Evolutionary conservation across 495 filamentous ascomycete genomes (phyloP).

Genomic region (Tuber magnatum): DNA sequence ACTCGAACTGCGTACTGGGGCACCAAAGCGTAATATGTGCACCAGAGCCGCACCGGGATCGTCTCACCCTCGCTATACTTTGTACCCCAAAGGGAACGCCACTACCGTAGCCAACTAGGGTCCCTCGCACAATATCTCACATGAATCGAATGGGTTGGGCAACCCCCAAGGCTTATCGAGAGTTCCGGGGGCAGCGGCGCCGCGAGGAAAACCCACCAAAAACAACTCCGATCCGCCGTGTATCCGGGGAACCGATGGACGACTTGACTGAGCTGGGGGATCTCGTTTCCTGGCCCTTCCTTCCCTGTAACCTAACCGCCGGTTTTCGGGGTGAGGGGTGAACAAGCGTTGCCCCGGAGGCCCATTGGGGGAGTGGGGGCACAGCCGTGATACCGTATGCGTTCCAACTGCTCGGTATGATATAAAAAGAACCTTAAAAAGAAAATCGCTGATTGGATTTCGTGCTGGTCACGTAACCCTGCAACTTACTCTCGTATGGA

Average conservation of each 20-base stretch:
- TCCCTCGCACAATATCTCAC: neutral
- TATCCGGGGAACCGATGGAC: no score
- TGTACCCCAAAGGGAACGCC: neutral
- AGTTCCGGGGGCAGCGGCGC: neutral
- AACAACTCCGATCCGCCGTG: no score
- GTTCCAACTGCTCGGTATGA: neutral
- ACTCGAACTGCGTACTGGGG: neutral
- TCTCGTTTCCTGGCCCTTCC: neutral
- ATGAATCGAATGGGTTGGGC: neutral
- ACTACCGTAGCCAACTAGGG: neutral
- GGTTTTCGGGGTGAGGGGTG: neutral
- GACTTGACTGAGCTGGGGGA: neutral
- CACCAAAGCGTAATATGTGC: neutral
- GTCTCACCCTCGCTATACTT: neutral
- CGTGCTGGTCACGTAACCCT: neutral
- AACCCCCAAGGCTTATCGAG: neutral
- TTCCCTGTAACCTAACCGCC: neutral
- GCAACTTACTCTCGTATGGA: neutral
- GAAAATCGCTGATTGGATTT: neutral
- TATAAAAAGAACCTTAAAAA: neutral
- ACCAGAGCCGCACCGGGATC: neutral
- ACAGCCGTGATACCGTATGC: neutral
- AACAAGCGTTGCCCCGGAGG: neutral
- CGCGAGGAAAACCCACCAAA: neutral
- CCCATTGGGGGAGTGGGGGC: neutral